These are phyloP conservation scores for Letharia columbiana DNA, from an alignment of 495 filamentous ascomycete genomes.

Conservation along the genomic window DNA sequence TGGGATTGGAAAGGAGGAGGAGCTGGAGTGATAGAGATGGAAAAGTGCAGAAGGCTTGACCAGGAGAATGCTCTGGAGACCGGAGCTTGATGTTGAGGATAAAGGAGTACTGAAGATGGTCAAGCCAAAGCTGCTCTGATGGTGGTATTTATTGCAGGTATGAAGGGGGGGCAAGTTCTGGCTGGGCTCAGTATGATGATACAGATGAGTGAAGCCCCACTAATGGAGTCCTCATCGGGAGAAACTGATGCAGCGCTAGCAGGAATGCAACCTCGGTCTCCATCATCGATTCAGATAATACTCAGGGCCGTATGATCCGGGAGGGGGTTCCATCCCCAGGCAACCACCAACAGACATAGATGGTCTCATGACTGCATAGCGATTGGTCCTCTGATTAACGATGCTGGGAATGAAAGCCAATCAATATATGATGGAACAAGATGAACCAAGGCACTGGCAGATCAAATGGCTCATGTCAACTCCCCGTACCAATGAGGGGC, in stretches of 20 bases:
- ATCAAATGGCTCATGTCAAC: background rate
- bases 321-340: no score
- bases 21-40: no score
- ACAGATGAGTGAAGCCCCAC: background rate
- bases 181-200: background rate
- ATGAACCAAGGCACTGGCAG: no score
- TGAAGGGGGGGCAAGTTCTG: background rate
- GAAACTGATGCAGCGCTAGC: background rate
- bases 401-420: background rate
- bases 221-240: background rate
- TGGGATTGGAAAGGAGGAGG: no score
- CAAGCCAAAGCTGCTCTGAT: background rate
- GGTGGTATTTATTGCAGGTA: background rate
- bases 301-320: no score
- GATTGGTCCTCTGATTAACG: background rate
- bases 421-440: background rate
- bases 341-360: background rate
- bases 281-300: no score
- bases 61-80: background rate
- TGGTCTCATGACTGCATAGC: background rate
- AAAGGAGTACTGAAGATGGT: background rate
- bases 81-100: background rate
- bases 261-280: background rate
- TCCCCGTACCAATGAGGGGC: no score
- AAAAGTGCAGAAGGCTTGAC: background rate